Conservation (phyloP, 805 yeast species). For the Metschnikowia kofuensis region DNA sequence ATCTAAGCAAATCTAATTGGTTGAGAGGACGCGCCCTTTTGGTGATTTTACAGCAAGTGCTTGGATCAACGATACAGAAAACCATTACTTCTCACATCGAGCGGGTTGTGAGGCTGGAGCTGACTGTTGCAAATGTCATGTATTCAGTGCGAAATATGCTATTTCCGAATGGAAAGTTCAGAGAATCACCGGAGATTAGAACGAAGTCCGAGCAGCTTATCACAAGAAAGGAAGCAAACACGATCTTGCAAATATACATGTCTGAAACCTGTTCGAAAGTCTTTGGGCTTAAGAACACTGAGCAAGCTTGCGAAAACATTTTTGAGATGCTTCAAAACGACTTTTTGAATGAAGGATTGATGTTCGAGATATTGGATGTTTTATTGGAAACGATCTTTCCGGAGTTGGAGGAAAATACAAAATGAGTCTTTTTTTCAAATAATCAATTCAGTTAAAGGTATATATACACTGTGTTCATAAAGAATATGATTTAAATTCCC, state of each 20-base stretch:
- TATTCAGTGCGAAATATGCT: slow-evolving; percentile 22
- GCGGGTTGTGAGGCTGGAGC: slow-evolving; percentile 36
- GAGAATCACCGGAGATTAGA: slow-evolving; percentile 45
- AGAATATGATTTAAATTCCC: too few species aligned
- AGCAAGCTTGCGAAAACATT: slow-evolving; percentile 55
- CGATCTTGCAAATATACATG: slow-evolving; percentile 54
- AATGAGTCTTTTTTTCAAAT: neutral
- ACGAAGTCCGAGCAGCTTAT: slow-evolving; percentile 49
- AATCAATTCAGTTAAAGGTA: too few species aligned
- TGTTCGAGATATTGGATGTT: slow-evolving; percentile 58
- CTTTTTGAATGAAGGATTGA: slow-evolving; percentile 60
- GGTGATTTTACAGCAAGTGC: slow-evolving; percentile 75
- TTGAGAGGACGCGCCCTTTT: slow-evolving; percentile 80
- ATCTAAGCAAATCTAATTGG: slow-evolving; percentile 68
- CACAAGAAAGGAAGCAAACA: slow-evolving; percentile 56
- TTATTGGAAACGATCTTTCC: slow-evolving; percentile 46
- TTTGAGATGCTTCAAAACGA: slow-evolving; percentile 75
- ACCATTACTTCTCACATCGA: slow-evolving; percentile 48
- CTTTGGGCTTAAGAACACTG: slow-evolving; percentile 67
- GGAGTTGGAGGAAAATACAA: slow-evolving; percentile 4
- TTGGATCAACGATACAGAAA: slow-evolving; percentile 86
- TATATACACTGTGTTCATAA: too few species aligned
- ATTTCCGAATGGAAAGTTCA: slow-evolving; percentile 49
- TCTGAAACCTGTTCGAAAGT: slow-evolving; percentile 66
- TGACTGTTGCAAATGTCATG: slow-evolving; percentile 40